These are phyloP conservation scores for Paramarasmius palmivorus DNA, from an alignment of 1,284 basidiomycete genomes.

Conservation along the genomic window DNA sequence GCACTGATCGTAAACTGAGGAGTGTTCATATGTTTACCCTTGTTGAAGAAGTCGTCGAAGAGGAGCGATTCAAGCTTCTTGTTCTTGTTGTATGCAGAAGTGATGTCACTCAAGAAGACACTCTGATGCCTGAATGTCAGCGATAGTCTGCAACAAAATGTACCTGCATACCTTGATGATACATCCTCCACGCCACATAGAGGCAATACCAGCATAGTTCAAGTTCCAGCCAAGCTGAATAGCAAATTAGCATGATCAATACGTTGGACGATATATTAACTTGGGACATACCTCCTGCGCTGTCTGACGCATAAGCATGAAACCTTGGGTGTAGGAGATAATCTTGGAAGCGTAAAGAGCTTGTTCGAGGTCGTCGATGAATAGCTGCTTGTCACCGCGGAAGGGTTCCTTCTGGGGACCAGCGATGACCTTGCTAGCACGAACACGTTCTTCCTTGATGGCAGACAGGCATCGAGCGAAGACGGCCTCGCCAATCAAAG, in stretches of 20 bases:
- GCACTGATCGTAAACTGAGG: not conserved
- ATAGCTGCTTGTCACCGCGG: slow-evolving; percentile 98
- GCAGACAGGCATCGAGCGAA: slow-evolving; percentile 98
- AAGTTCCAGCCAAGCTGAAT: slow-evolving; percentile 74
- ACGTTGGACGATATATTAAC: slow-evolving; percentile 15
- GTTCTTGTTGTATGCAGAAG: slow-evolving; percentile 90
- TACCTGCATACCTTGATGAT: slow-evolving; percentile 85
- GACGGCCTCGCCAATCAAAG: slow-evolving; percentile 98
- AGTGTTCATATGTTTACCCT: slow-evolving; percentile 51
- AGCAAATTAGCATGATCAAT: slow-evolving; percentile 1
- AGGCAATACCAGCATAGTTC: slow-evolving; percentile 96
- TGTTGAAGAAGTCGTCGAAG: slow-evolving; percentile 98
- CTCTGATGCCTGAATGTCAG: slow-evolving; percentile 42
- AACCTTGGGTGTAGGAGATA: slow-evolving; percentile 98
- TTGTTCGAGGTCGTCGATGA: slow-evolving; percentile 99
- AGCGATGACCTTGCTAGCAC: slow-evolving; percentile 88
- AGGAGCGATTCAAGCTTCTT: slow-evolving; percentile 88
- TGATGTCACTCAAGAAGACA: slow-evolving; percentile 95
- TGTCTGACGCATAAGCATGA: slow-evolving; percentile 99
- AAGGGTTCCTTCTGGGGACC: slow-evolving; percentile 92
- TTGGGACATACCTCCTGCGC: slow-evolving; percentile 93
- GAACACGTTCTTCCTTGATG: slow-evolving; percentile 95
- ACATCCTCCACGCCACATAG: slow-evolving; percentile 99
- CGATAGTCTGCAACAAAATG: not conserved
- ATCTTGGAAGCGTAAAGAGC: slow-evolving; percentile 99